Percentiles rank a stretch among this genome's conserved stretches.
Evolutionary conservation across 1,284 basidiomycete genomes (phyloP).

Genomic region (Leccinum pachyderme): DNA sequence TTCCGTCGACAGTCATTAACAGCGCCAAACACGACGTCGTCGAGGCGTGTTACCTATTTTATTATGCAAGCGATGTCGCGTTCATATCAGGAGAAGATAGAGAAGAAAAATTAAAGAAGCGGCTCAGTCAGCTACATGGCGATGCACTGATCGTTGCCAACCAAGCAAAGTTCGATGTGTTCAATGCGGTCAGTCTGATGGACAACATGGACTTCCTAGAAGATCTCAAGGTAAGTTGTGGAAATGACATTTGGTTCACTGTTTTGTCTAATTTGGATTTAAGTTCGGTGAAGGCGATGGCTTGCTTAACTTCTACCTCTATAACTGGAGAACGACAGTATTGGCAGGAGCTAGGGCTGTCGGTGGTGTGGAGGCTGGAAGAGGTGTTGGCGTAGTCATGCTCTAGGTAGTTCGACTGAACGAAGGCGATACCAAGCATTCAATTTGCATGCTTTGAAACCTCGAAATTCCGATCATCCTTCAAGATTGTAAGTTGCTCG

Average conservation of each 20-base stretch:
- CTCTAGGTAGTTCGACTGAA: conserved; percentile 38
- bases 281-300: conserved; percentile 93
- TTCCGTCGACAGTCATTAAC: conserved; percentile 88
- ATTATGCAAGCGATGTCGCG: conserved; percentile 76
- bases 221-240: conserved; percentile 69
- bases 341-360: conserved; percentile 65
- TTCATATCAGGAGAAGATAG: conserved; percentile 59
- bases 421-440: not conserved
- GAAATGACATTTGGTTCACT: conserved; percentile 5
- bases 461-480: not conserved
- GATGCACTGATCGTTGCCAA: conserved; percentile 83
- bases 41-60: conserved; percentile 92
- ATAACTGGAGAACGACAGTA: conserved; percentile 86
- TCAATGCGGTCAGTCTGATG: conserved; percentile 94
- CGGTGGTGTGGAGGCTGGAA: conserved; percentile 55
- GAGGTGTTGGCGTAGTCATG: conserved; percentile 82
- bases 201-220: conserved; percentile 85
- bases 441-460: not conserved
- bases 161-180: conserved; percentile 88
- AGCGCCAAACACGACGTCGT: conserved; percentile 62
- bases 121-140: conserved; percentile 71
- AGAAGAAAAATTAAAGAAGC: conserved; percentile 61
- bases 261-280: conserved; percentile 7
- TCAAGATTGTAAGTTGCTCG: not conserved
- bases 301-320: conserved; percentile 87